A percentile compares a stretch with the other conserved stretches of the same genome.
Evolutionary conservation across 139 green algal genomes (phyloP).

Genomic region (Dunaliella sp.): DNA sequence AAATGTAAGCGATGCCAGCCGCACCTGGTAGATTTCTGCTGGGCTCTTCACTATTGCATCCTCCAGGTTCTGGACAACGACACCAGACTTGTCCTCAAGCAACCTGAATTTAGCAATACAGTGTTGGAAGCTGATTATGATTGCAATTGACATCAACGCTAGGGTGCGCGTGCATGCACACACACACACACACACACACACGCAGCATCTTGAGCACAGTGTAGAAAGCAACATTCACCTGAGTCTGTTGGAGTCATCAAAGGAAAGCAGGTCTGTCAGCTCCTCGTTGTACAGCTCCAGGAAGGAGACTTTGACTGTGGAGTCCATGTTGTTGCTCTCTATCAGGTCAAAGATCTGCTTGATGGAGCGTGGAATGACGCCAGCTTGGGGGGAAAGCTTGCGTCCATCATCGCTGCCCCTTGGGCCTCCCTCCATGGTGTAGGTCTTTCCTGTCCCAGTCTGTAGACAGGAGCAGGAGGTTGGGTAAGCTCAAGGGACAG

Average conservation of each 20-base stretch:
- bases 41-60: slow-evolving; percentile 87
- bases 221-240: slow-evolving; percentile 46
- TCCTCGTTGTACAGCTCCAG: slow-evolving; percentile 99
- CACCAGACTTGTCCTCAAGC: slow-evolving; percentile 77
- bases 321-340: slow-evolving; percentile 66
- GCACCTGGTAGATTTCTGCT: slow-evolving; percentile 82
- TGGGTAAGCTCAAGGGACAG: too few species aligned
- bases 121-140: too few species aligned
- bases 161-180: too few species aligned
- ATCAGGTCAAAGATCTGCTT: slow-evolving; percentile 93
- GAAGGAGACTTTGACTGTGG: slow-evolving; percentile 81
- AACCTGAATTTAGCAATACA: too few species aligned
- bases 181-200: too few species aligned
- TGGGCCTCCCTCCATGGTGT: slow-evolving; percentile 92
- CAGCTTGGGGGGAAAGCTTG: slow-evolving; percentile 66
- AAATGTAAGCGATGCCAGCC: neutral
- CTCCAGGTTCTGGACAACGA: slow-evolving; percentile 89
- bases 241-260: slow-evolving; percentile 41
- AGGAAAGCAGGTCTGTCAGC: slow-evolving; percentile 90
- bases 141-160: too few species aligned
- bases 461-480: too few species aligned
- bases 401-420: slow-evolving; percentile 56
- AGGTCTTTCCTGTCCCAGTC: slow-evolving; percentile 97
- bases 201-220: too few species aligned
- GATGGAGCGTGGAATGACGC: slow-evolving; percentile 94